Evolutionary conservation across 116 monocot genomes (phyloP).

Genomic region (Papilionanthe hybrid): DNA sequence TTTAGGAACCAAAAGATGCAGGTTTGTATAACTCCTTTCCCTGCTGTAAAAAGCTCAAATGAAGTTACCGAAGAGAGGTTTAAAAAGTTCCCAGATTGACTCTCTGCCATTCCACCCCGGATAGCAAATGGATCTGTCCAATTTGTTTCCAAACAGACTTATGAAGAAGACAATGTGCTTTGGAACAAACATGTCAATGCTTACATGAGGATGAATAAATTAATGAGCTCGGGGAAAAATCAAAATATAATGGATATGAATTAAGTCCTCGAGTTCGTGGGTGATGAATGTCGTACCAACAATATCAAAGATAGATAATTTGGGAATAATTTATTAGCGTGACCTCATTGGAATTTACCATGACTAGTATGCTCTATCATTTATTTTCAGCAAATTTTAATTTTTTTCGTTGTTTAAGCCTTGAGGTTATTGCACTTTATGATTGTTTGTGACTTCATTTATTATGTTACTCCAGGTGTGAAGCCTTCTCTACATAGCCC

Average conservation of each 20-base stretch:
- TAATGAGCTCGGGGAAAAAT: constrained; percentile 43
- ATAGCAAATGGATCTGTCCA: constrained; percentile 33
- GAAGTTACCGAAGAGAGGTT: constrained; percentile 49
- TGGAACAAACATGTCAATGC: constrained; percentile 59
- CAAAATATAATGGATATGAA: constrained; percentile 90
- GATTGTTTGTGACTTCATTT: too few species aligned
- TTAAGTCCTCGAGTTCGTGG: constrained; percentile 48
- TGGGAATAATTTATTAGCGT: constrained; percentile 70
- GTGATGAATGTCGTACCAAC: constrained; percentile 91
- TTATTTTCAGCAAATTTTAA: background rate
- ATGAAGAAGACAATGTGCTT: constrained; percentile 41
- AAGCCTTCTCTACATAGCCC: constrained; percentile 78
- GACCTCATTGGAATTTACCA: constrained; percentile 80
- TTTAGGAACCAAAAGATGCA: constrained; percentile 71
- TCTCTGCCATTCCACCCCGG: constrained; percentile 57
- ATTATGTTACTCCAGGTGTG: constrained; percentile 47
- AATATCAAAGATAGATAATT: constrained; percentile 24
- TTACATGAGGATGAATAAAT: constrained; percentile 59
- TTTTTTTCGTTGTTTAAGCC: too few species aligned
- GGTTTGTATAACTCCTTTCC: constrained; percentile 41
- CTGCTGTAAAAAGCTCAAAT: constrained; percentile 24
- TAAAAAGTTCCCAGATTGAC: constrained; percentile 57
- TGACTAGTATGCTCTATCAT: constrained; percentile 50
- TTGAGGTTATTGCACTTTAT: too few species aligned
- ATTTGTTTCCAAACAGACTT: constrained; percentile 31